phyloP scores from a whole-genome alignment of 768 basidiomycete species.

The Russula abietina region DNA sequence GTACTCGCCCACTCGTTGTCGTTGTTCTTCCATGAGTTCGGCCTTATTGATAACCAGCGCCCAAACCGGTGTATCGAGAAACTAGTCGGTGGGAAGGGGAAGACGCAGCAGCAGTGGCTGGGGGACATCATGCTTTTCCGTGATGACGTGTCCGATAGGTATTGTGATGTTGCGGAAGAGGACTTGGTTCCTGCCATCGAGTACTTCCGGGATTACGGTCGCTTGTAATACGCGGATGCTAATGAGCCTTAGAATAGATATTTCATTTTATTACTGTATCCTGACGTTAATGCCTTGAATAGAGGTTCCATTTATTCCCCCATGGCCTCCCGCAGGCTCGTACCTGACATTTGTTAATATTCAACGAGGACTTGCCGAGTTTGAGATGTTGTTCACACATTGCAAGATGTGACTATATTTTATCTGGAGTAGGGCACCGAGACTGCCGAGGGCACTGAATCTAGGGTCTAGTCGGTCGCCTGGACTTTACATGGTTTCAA shows the following conservation, averaged over 20 bases:
- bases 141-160: constrained; percentile 14
- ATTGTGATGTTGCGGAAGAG: constrained; percentile 18
- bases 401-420: no score
- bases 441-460: background rate
- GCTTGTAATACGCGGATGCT: constrained; percentile 1
- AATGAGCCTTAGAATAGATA: background rate
- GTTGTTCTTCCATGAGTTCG: constrained; percentile 22
- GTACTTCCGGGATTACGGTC: constrained; percentile 22
- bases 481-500: no score
- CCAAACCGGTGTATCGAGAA: constrained; percentile 21
- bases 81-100: constrained; percentile 11
- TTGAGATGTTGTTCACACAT: background rate
- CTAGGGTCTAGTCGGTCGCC: background rate
- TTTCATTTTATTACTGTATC: background rate
- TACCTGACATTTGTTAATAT: background rate
- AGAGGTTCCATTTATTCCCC: background rate
- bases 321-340: background rate
- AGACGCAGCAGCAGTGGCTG: constrained; percentile 13
- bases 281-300: background rate
- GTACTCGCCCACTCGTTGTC: constrained; percentile 13
- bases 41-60: constrained; percentile 10
- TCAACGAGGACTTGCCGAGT: background rate
- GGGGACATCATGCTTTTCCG: constrained; percentile 23
- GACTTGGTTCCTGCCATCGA: constrained; percentile 18
- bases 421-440: background rate